These are phyloP conservation scores for Adenanthera pavonina DNA, from an alignment of 306 rosid species.

Conservation along the genomic window DNA sequence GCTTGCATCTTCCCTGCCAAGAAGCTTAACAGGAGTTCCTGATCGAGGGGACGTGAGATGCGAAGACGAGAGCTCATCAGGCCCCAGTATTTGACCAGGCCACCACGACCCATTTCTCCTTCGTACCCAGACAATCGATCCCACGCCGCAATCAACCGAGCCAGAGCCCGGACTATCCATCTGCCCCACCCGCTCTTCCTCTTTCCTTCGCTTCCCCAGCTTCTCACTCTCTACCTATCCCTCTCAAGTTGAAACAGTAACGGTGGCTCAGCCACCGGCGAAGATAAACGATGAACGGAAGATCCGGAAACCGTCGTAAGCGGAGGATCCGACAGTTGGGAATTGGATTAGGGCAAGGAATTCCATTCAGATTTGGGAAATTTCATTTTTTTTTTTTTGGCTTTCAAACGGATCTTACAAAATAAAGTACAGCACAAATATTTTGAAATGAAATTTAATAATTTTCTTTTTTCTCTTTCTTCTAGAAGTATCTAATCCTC, in stretches of 20 bases:
- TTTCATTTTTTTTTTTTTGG: conserved; percentile 38
- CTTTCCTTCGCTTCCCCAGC: conserved; percentile 54
- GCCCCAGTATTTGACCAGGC: conserved; percentile 59
- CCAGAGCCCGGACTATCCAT: conserved; percentile 50
- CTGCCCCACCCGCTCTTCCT: conserved; percentile 26
- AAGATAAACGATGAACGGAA: conserved; percentile 33
- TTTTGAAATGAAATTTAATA: background rate
- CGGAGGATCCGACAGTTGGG: conserved; percentile 38
- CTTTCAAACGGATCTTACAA: background rate
- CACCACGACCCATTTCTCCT: conserved; percentile 63
- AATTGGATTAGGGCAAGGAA: conserved; percentile 49
- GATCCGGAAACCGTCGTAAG: conserved; percentile 40
- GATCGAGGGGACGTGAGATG: conserved; percentile 58
- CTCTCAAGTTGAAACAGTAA: background rate
- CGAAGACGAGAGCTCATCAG: conserved; percentile 46
- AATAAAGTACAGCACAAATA: background rate
- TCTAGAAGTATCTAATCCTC: background rate
- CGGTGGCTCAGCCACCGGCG: conserved; percentile 48
- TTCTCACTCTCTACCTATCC: background rate
- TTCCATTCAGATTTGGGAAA: conserved; percentile 54
- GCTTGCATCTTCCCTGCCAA: conserved; percentile 61
- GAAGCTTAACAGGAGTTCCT: conserved; percentile 62
- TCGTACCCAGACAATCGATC: conserved; percentile 61
- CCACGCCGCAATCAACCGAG: conserved; percentile 49
- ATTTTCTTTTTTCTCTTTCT: background rate